Evolutionary conservation across 2,329 filamentous ascomycete species (phyloP).

Genomic region (Huntiella abstrusa): DNA sequence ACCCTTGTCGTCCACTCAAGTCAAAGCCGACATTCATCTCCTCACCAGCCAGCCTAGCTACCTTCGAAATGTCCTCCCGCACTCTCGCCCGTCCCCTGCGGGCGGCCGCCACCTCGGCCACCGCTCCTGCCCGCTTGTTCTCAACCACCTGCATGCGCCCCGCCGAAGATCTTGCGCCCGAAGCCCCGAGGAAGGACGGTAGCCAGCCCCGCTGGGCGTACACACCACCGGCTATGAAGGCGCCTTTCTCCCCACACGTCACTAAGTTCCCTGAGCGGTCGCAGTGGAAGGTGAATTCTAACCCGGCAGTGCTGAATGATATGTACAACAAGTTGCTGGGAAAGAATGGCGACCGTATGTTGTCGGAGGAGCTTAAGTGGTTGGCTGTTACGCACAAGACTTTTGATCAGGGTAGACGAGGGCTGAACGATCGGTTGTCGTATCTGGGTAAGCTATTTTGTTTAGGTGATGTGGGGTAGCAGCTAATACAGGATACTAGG

Average conservation of each 20-base stretch:
- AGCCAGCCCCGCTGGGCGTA: slow-evolving; percentile 45
- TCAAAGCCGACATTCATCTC: too few species aligned
- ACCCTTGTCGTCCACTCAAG: too few species aligned
- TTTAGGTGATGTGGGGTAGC: not conserved
- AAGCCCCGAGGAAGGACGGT: not conserved
- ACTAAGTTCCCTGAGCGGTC: slow-evolving; percentile 33
- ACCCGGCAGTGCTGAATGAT: slow-evolving; percentile 53
- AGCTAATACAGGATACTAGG: slow-evolving; percentile 12
- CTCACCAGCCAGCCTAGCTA: not conserved
- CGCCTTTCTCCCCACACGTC: slow-evolving; percentile 43
- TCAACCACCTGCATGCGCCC: not conserved
- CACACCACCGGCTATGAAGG: slow-evolving; percentile 52
- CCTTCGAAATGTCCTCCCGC: slow-evolving; percentile 1
- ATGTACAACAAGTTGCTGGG: slow-evolving; percentile 67
- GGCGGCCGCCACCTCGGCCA: not conserved
- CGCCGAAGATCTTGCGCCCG: not conserved
- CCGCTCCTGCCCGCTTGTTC: not conserved
- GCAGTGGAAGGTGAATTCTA: slow-evolving; percentile 52
- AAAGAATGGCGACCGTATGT: slow-evolving; percentile 46
- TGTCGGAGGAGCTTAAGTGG: slow-evolving; percentile 92
- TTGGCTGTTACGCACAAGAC: slow-evolving; percentile 94
- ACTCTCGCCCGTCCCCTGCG: not conserved
- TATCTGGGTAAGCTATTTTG: slow-evolving; percentile 12
- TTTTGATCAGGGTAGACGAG: slow-evolving; percentile 84
- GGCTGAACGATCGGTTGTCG: slow-evolving; percentile 87